phyloP scores from a whole-genome alignment of 2,329 filamentous ascomycete species.

The Xylaria multiplex region DNA sequence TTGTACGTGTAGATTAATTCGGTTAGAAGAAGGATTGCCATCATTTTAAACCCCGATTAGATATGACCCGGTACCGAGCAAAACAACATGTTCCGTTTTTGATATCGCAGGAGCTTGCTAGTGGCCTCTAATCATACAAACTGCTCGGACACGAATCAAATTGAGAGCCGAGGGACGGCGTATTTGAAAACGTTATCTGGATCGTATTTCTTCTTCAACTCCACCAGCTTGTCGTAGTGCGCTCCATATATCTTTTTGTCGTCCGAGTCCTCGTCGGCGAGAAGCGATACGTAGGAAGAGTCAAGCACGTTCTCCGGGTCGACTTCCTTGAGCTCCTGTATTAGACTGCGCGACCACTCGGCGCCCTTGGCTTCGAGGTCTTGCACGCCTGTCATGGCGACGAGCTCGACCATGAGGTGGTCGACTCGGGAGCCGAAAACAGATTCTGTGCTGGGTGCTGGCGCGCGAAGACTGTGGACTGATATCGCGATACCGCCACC shows the following conservation, averaged over 20 bases:
- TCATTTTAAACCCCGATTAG: too few relatives aligned
- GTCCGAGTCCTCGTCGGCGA: slow-evolving; percentile 42
- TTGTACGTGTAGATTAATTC: too few relatives aligned
- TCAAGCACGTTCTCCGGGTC: slow-evolving; percentile 44
- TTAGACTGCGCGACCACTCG: slow-evolving; percentile 41
- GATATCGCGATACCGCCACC: slow-evolving; percentile 45
- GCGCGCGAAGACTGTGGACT: slow-evolving; percentile 47
- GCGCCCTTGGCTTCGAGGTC: slow-evolving; percentile 41
- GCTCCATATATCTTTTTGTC: slow-evolving; percentile 48
- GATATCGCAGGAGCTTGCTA: neutral
- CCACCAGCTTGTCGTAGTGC: slow-evolving; percentile 41
- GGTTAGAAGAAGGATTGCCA: too few relatives aligned
- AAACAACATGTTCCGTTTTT: neutral
- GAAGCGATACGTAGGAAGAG: slow-evolving; percentile 50
- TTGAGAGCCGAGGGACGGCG: slow-evolving; percentile 33
- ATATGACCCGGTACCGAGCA: too few relatives aligned
- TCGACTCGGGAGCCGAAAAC: slow-evolving; percentile 47
- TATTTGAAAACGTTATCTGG: slow-evolving; percentile 51
- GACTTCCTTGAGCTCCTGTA: slow-evolving; percentile 36
- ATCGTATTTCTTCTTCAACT: slow-evolving; percentile 51
- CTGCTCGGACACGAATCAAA: slow-evolving; percentile 15
- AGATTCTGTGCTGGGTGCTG: slow-evolving; percentile 38
- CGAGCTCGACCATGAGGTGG: slow-evolving; percentile 52
- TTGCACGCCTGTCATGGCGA: slow-evolving; percentile 42
- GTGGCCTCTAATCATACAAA: neutral